A percentile compares a stretch with the other conserved stretches of the same genome.
phyloP scores from a whole-genome alignment of 345 rosid genomes.

The Barbarea vulgaris region DNA sequence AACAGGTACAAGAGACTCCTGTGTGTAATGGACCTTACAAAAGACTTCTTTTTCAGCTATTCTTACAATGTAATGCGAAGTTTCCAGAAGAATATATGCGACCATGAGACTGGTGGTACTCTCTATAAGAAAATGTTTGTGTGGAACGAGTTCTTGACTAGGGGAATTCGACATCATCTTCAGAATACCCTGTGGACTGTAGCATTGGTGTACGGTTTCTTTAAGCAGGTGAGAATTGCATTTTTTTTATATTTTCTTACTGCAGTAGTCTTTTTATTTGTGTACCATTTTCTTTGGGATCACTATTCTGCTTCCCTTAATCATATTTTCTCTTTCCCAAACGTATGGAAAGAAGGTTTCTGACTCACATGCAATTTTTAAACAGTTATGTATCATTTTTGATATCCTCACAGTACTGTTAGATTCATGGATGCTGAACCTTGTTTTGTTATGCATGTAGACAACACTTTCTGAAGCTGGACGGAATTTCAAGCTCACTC shows the following conservation, averaged over 20 bases:
- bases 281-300: slow-evolving; percentile 1
- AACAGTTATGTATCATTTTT: neutral
- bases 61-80: slow-evolving; percentile 92
- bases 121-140: slow-evolving; percentile 96
- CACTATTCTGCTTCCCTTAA: neutral
- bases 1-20: slow-evolving; percentile 97
- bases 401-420: slow-evolving; percentile 11
- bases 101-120: slow-evolving; percentile 63
- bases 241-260: slow-evolving; percentile 24
- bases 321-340: slow-evolving; percentile 9
- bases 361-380: slow-evolving; percentile 5
- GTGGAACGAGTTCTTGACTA: slow-evolving; percentile 97
- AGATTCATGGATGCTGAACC: slow-evolving; percentile 22
- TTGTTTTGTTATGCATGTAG: slow-evolving; percentile 50
- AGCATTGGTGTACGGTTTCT: slow-evolving; percentile 94
- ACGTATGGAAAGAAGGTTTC: slow-evolving; percentile 2
- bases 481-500: slow-evolving; percentile 74
- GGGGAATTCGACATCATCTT: slow-evolving; percentile 85
- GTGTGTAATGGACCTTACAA: slow-evolving; percentile 86
- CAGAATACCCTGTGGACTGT: slow-evolving; percentile 94
- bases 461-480: slow-evolving; percentile 73
- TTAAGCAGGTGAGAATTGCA: slow-evolving; percentile 76
- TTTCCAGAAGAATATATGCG: slow-evolving; percentile 83
- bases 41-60: slow-evolving; percentile 99
- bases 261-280: neutral